Evolutionary conservation across 257 asterid species (phyloP).

Genomic region (Penstemon davidsonii): DNA sequence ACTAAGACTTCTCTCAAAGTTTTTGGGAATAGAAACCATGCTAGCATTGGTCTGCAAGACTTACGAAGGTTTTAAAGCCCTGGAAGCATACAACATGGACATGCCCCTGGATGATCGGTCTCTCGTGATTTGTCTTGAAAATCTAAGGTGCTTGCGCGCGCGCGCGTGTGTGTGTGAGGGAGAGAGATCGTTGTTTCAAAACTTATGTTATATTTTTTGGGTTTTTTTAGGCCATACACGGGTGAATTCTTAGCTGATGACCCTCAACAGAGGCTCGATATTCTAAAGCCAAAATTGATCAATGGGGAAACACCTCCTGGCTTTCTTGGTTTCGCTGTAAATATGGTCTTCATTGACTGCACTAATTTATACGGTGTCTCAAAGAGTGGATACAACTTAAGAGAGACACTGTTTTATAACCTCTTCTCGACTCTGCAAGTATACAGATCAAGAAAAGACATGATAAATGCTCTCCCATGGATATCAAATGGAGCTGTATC

Average conservation of each 20-base stretch:
- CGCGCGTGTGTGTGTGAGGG: not conserved
- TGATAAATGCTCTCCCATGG: slow-evolving; percentile 59
- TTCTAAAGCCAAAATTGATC: slow-evolving; percentile 58
- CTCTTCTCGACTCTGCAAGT: slow-evolving; percentile 79
- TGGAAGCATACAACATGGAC: slow-evolving; percentile 63
- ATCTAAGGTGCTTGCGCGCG: slow-evolving; percentile 46
- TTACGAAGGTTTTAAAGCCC: slow-evolving; percentile 51
- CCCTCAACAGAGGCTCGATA: slow-evolving; percentile 74
- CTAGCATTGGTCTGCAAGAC: slow-evolving; percentile 82
- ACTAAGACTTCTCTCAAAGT: slow-evolving; percentile 67
- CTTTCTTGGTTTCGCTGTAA: slow-evolving; percentile 92
- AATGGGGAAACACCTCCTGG: slow-evolving; percentile 73
- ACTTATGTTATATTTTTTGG: slow-evolving; percentile 20
- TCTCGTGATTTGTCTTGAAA: slow-evolving; percentile 66
- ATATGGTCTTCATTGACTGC: slow-evolving; percentile 68
- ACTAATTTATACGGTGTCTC: slow-evolving; percentile 40
- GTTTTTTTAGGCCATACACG: slow-evolving; percentile 55
- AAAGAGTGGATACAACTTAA: slow-evolving; percentile 51
- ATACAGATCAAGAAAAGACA: slow-evolving; percentile 72
- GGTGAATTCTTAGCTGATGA: slow-evolving; percentile 69
- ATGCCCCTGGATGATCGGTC: slow-evolving; percentile 52
- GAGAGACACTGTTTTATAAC: slow-evolving; percentile 84
- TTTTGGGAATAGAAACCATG: slow-evolving; percentile 77
- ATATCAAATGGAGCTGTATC: slow-evolving; percentile 72
- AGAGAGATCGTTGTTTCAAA: no score